Percentiles rank a stretch among this genome's conserved stretches.
These are phyloP conservation scores for Symbiodinium natans DNA, from an alignment of 73 alveolate genomes.

Conservation along the genomic window DNA sequence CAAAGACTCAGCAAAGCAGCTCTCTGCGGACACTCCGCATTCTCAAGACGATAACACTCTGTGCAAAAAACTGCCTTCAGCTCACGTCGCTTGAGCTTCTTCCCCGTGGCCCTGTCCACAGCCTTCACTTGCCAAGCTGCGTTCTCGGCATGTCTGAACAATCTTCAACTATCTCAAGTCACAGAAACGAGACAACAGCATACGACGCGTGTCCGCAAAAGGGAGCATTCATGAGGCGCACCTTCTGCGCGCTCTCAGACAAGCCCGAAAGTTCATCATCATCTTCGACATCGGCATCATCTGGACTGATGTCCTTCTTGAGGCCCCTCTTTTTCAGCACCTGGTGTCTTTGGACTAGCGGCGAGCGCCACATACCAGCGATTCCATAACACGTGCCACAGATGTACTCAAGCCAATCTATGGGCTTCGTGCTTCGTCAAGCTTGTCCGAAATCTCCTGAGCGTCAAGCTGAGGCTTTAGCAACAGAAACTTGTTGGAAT, in stretches of 20 bases:
- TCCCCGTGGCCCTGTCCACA: constrained; percentile 77
- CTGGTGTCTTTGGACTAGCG: background rate
- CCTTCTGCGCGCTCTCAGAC: background rate
- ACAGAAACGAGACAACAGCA: too few relatives aligned
- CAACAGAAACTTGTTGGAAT: background rate
- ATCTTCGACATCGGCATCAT: background rate
- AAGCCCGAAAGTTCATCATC: background rate
- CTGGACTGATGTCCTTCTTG: constrained; percentile 1
- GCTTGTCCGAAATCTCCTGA: constrained; percentile 89
- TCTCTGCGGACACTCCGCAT: too few relatives aligned
- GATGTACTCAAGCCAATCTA: too few relatives aligned
- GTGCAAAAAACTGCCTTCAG: constrained; percentile 13
- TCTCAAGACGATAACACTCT: too few relatives aligned
- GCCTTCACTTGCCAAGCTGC: too few relatives aligned
- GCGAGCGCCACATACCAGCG: too few relatives aligned
- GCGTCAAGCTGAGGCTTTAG: background rate
- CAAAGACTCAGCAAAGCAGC: too few relatives aligned
- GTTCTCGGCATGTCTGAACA: too few relatives aligned
- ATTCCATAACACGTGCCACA: too few relatives aligned
- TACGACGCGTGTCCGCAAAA: too few relatives aligned
- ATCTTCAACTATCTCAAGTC: too few relatives aligned
- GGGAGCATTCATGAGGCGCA: too few relatives aligned
- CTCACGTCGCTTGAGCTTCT: constrained; percentile 65
- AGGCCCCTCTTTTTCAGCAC: constrained; percentile 41
- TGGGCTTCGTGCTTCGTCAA: constrained; percentile 22